phyloP scores from a whole-genome alignment of 2,329 filamentous ascomycete species.

The Alternaria metachromatica region DNA sequence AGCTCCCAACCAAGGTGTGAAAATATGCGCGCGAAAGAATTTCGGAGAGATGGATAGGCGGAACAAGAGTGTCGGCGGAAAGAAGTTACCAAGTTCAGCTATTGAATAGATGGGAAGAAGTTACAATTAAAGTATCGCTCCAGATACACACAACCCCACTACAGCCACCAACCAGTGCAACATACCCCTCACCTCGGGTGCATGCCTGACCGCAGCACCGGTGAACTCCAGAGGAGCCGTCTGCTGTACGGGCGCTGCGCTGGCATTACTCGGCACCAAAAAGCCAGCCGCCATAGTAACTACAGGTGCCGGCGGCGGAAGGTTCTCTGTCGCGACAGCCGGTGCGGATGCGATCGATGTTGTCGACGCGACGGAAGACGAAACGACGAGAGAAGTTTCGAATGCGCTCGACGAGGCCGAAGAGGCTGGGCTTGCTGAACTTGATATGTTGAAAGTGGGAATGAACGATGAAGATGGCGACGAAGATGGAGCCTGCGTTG shows the following conservation, averaged over 20 bases:
- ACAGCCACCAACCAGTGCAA: neutral
- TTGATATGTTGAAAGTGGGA: neutral
- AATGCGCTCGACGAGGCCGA: neutral
- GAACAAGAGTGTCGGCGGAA: no score
- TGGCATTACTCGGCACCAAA: slow-evolving; percentile 5
- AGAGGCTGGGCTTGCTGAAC: neutral
- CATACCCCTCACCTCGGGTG: neutral
- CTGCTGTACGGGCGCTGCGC: neutral
- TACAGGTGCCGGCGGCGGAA: slow-evolving; percentile 2
- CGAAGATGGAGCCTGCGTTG: neutral
- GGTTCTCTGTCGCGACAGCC: neutral
- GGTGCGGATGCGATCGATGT: neutral
- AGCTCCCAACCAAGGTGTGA: no score
- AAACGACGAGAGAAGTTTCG: neutral
- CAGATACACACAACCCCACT: no score
- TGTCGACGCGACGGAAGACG: neutral
- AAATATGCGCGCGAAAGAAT: no score
- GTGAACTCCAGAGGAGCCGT: slow-evolving; percentile 4
- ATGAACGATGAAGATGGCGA: neutral
- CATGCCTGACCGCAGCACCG: neutral
- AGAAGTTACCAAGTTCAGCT: no score
- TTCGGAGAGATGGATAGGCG: no score
- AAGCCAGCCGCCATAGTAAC: slow-evolving; percentile 8
- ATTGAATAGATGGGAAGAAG: no score
- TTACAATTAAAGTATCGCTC: no score